Base-by-base conservation (phyloP, 768 basidiomycete species). In the Tulasnella sp. region DNA sequence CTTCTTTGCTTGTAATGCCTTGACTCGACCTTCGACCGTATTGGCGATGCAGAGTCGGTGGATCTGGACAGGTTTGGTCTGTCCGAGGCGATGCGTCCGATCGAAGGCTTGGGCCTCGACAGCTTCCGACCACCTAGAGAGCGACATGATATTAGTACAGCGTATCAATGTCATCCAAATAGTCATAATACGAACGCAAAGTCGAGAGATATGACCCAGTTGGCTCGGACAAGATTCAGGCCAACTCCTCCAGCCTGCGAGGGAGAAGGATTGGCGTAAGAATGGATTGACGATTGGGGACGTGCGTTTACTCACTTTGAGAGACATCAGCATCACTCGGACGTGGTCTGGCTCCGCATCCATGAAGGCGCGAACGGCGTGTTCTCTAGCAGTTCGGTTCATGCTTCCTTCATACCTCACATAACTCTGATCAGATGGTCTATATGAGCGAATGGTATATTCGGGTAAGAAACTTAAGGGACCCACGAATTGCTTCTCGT, bases 101-200 rank as follows among this genome's bases (percentile, higher is more conserved):
- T 91, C 91, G 82, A 90, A 92, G 1, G 91, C 90, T 84, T 92
- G 91, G 18, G 86, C 85, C 83, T 92, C 92, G 22, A 92, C 87
- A 1, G 92, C 92, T 60, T 89, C 89, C 40, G 60, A 72, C 78
- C 78, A 79, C 34, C 64, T 69, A 18, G 8, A 69, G 8, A 69
- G 16, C 4, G 64, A 69, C 6, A 16, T 7, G 12, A n/a, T 37
- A 69, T 60, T 16, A 31, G 72, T 28, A 16, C 2, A 22, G 0
- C 37, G 22, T 11, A 50, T 20, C 40, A n/a, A 12, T 22, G 41
- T 11, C 1, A 46, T 72, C 14, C 12, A 42, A 34, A 8, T 31
- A 37, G 64, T 2, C 16, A 31, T 31, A 2, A 14, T 69, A 34
- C 64, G 24, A 28, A 69, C 34, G 81, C 81, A 44, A 92, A 88